Percentiles rank a stretch among this genome's conserved stretches.
These are phyloP conservation scores for Solanum clarkiae DNA, from an alignment of 257 asterid genomes.

Conservation along the genomic window DNA sequence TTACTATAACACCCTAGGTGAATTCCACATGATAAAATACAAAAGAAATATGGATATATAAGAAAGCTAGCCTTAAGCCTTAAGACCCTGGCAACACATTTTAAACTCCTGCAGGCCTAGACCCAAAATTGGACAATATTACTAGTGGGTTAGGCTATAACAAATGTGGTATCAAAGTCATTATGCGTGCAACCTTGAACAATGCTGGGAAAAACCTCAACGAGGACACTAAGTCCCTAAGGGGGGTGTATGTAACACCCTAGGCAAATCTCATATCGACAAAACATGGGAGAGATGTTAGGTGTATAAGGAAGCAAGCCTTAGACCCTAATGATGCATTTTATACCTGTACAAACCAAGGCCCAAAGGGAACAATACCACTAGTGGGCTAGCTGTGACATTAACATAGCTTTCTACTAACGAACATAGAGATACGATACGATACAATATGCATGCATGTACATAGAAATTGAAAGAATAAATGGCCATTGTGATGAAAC, in stretches of 20 bases:
- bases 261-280: neutral
- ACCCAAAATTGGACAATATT: neutral
- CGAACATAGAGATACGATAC: neutral
- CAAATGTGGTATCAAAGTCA: neutral
- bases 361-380: neutral
- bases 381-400: neutral
- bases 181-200: neutral
- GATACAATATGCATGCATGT: neutral
- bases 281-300: neutral
- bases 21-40: neutral
- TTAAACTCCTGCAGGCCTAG: neutral
- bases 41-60: neutral
- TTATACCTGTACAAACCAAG: neutral
- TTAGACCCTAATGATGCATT: neutral
- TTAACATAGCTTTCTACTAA: neutral
- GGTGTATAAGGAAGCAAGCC: neutral
- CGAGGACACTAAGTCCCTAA: neutral
- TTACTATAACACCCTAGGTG: neutral
- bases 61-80: neutral
- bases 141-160: neutral
- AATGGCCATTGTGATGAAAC: neutral
- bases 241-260: neutral
- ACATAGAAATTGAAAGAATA: neutral
- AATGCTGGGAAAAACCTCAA: neutral
- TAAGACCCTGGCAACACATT: neutral